Conservation (phyloP, 2,329 filamentous ascomycete genomes). For the Colletotrichum tofieldiae region DNA sequence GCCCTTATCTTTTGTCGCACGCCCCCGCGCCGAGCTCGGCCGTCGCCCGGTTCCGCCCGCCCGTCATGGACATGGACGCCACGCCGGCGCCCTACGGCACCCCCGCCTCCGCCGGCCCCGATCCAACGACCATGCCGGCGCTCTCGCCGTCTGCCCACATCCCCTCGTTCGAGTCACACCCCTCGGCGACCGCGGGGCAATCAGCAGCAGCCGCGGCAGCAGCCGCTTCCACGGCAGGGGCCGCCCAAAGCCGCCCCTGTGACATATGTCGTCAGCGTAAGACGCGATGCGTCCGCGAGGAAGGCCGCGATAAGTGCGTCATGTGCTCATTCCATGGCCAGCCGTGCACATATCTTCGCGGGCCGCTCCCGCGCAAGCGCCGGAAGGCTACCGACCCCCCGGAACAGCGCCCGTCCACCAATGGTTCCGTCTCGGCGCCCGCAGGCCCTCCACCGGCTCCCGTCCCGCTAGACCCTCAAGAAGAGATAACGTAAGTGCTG, state of each 20-base stretch:
- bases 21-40: conserved; percentile 17
- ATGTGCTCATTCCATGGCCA: conserved; percentile 78
- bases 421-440: conserved; percentile 34
- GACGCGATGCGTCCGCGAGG: conserved; percentile 76
- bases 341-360: conserved; percentile 75
- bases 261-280: conserved; percentile 78
- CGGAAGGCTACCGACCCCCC: conserved; percentile 47
- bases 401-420: conserved; percentile 42
- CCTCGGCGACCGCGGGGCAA: conserved; percentile 14
- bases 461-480: conserved; percentile 40
- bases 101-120: conserved; percentile 30
- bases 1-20: conserved; percentile 4
- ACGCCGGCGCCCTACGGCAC: conserved; percentile 35
- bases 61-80: conserved; percentile 31
- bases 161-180: conserved; percentile 29
- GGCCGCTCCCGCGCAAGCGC: conserved; percentile 52
- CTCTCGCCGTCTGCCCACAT: conserved; percentile 9
- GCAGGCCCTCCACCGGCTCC: conserved; percentile 28
- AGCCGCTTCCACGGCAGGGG: conserved; percentile 18
- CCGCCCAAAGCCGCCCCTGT: conserved; percentile 61
- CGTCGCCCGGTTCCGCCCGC: conserved; percentile 36
- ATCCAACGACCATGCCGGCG: conserved; percentile 22
- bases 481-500: conserved; percentile 42
- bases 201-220: conserved; percentile 4
- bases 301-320: conserved; percentile 72